These are phyloP conservation scores for Candolleomyces eurysporus DNA, from an alignment of 768 basidiomycete species.

Conservation along the genomic window DNA sequence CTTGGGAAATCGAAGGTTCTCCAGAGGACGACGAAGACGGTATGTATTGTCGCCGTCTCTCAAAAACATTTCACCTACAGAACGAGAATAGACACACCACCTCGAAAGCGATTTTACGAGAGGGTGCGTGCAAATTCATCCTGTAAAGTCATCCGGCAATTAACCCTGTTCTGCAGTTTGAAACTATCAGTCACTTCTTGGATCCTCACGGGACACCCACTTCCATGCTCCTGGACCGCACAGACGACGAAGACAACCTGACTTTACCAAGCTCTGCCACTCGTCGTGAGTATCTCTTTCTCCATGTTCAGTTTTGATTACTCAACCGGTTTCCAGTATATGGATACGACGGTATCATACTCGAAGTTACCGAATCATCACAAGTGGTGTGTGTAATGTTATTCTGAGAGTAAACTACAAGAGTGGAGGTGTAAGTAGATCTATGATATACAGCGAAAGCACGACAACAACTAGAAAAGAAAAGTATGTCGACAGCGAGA, in stretches of 20 bases:
- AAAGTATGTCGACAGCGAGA: neutral
- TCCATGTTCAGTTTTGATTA: neutral
- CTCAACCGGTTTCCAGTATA: slow-evolving; percentile 42
- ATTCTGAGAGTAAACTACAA: slow-evolving; percentile 38
- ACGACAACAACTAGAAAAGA: neutral
- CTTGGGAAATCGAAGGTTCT: slow-evolving; percentile 80
- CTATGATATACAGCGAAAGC: neutral
- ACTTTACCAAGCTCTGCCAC: slow-evolving; percentile 67
- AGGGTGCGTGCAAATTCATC: slow-evolving; percentile 42
- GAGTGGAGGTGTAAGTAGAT: neutral
- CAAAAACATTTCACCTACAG: slow-evolving; percentile 7
- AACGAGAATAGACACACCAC: slow-evolving; percentile 61
- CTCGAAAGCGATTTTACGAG: slow-evolving; percentile 69
- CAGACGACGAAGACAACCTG: slow-evolving; percentile 70
- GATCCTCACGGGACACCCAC: slow-evolving; percentile 72
- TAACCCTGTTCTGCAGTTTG: slow-evolving; percentile 34
- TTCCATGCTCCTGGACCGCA: slow-evolving; percentile 78
- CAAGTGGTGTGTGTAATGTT: slow-evolving; percentile 74
- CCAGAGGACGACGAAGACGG: slow-evolving; percentile 86
- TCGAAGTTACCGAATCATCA: slow-evolving; percentile 76
- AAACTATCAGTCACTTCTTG: slow-evolving; percentile 76
- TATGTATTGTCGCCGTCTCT: slow-evolving; percentile 22
- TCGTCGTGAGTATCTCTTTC: slow-evolving; percentile 45
- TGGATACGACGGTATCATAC: slow-evolving; percentile 78
- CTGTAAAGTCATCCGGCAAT: neutral